Conservation (phyloP, 2,329 filamentous ascomycete genomes). For the Moelleriella libera region DNA sequence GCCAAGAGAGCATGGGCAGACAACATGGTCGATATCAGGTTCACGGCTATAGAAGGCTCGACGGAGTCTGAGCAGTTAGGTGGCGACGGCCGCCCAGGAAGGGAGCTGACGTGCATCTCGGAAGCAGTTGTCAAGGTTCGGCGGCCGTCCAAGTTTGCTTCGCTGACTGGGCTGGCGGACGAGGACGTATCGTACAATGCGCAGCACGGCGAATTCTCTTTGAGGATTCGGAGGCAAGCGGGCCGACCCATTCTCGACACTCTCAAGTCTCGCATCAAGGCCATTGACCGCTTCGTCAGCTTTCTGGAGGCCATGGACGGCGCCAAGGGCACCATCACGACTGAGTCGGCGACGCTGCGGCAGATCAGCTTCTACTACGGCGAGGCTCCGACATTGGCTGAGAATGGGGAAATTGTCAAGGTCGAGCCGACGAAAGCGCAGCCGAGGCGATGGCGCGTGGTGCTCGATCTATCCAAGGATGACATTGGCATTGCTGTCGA, state of each 20-base stretch:
- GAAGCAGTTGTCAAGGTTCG: conserved; percentile 42
- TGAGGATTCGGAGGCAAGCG: conserved; percentile 44
- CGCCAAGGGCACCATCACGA: conserved; percentile 37
- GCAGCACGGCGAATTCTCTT: conserved; percentile 44
- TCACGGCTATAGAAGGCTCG: conserved; percentile 26
- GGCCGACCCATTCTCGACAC: conserved; percentile 43
- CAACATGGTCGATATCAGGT: conserved; percentile 44
- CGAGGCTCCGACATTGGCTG: conserved; percentile 7
- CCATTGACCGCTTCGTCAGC: conserved; percentile 55
- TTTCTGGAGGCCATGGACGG: conserved; percentile 53
- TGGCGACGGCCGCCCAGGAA: conserved; percentile 4
- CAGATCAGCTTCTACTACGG: conserved; percentile 58
- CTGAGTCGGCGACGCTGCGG: conserved; percentile 45
- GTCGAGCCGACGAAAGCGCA: conserved; percentile 3
- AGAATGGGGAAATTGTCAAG: not conserved
- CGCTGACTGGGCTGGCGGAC: conserved; percentile 41
- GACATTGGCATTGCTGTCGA: conserved; percentile 46
- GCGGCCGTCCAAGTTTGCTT: conserved; percentile 37
- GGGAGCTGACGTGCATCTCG: conserved; percentile 23
- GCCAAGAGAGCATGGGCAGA: conserved; percentile 37
- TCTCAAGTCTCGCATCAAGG: conserved; percentile 46
- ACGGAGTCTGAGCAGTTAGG: conserved; percentile 4
- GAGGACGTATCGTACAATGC: conserved; percentile 48
- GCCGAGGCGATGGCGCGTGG: conserved; percentile 32
- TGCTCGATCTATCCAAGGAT: conserved; percentile 39